A percentile compares a stretch with the other conserved stretches of the same genome.
Evolutionary conservation across 2,329 filamentous ascomycete species (phyloP).

Genomic region (Hansfordia pulvinata): DNA sequence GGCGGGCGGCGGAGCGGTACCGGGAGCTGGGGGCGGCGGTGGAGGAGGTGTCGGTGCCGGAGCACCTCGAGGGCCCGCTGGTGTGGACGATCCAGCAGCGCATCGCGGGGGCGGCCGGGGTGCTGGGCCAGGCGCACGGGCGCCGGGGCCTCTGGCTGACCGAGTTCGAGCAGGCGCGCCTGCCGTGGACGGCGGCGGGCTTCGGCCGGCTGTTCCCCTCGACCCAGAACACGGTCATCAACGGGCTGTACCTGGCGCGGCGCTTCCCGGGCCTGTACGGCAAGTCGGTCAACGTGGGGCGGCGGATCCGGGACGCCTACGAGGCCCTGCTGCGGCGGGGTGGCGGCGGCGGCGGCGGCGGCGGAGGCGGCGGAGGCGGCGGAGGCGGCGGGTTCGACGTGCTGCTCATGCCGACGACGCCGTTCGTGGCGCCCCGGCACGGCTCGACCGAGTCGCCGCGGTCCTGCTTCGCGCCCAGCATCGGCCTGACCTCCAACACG

Average conservation of each 20-base stretch:
- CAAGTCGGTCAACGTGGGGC: constrained; percentile 33
- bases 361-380: neutral
- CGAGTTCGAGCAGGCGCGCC: constrained; percentile 32
- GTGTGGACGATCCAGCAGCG: constrained; percentile 36
- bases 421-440: constrained; percentile 29
- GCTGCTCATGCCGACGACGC: constrained; percentile 6
- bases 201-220: constrained; percentile 37
- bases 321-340: constrained; percentile 25
- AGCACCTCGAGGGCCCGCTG: constrained; percentile 29
- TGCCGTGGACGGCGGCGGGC: constrained; percentile 28
- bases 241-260: constrained; percentile 30
- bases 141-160: constrained; percentile 32
- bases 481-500: constrained; percentile 42
- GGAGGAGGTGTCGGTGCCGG: constrained; percentile 34
- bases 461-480: constrained; percentile 32
- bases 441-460: constrained; percentile 22
- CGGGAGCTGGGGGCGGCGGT: constrained; percentile 31
- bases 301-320: constrained; percentile 31
- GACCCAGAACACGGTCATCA: constrained; percentile 40
- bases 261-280: constrained; percentile 29
- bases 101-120: constrained; percentile 25
- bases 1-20: constrained; percentile 25
- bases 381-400: neutral
- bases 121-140: constrained; percentile 28
- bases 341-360: neutral